These are phyloP conservation scores for Thielaviopsis cerberus DNA, from an alignment of 2,329 filamentous ascomycete species.

Conservation along the genomic window DNA sequence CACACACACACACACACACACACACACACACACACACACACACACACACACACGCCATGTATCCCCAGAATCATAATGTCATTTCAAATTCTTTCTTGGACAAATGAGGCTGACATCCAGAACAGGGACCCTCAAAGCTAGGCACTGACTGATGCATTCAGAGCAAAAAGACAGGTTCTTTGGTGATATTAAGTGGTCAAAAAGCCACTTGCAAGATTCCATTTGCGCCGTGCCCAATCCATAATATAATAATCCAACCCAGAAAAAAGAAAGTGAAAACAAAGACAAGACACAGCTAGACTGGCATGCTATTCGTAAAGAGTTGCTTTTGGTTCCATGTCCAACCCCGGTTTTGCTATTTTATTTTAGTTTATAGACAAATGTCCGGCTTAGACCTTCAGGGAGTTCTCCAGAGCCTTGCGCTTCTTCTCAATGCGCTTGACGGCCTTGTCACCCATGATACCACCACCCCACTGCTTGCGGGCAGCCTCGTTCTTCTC, in stretches of 20 bases:
- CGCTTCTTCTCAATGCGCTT: slow-evolving; percentile 63
- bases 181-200: neutral
- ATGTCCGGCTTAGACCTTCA: slow-evolving; percentile 67
- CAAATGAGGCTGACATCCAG: neutral
- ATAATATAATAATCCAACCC: slow-evolving; percentile 1
- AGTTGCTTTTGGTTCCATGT: slow-evolving; percentile 9
- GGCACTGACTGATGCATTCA: neutral
- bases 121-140: neutral
- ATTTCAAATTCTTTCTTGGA: neutral
- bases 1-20: neutral
- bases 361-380: slow-evolving; percentile 4
- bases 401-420: slow-evolving; percentile 82
- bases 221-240: slow-evolving; percentile 11
- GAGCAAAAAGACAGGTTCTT: neutral
- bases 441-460: slow-evolving; percentile 93
- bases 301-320: slow-evolving; percentile 8
- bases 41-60: neutral
- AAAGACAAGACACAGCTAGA: slow-evolving; percentile 9
- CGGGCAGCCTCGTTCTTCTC: slow-evolving; percentile 86
- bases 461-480: slow-evolving; percentile 97
- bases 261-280: slow-evolving; percentile 5
- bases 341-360: slow-evolving; percentile 10
- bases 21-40: neutral
- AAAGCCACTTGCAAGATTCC: slow-evolving; percentile 5
- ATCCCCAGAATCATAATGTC: no score